These are phyloP conservation scores for Histomonas meleagridis DNA, from an alignment of 208 protist species.

Conservation along the genomic window DNA sequence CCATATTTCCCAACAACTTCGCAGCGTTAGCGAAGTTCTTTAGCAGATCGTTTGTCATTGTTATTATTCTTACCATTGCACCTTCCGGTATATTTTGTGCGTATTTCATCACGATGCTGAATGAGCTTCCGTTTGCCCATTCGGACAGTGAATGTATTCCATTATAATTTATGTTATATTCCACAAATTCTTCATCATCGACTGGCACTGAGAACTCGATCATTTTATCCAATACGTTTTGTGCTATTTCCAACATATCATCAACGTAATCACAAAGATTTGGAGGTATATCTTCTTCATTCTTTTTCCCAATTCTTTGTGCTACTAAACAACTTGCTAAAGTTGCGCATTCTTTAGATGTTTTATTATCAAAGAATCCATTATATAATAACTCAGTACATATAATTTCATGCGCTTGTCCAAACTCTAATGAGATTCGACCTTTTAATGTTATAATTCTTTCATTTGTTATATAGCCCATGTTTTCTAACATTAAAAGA, in stretches of 20 bases:
- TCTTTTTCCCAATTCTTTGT: background rate
- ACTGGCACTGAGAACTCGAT: background rate
- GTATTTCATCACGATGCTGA: background rate
- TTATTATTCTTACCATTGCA: background rate
- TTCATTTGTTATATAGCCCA: background rate
- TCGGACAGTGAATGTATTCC: background rate
- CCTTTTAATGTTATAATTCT: background rate
- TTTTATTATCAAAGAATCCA: conserved; percentile 81
- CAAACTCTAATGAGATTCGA: background rate
- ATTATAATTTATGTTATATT: background rate
- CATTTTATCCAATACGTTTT: background rate
- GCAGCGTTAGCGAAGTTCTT: conserved; percentile 60
- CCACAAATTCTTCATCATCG: background rate
- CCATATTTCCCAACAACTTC: conserved; percentile 91
- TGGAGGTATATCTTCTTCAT: background rate
- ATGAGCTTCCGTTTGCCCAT: background rate
- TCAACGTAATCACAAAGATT: background rate
- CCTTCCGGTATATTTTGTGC: background rate
- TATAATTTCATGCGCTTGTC: conserved; percentile 84
- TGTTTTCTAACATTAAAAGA: background rate
- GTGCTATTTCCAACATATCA: background rate
- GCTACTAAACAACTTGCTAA: background rate
- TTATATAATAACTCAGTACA: conserved; percentile 92
- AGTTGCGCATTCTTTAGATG: background rate
- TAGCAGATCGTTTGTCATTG: conserved; percentile 50